Conservation (phyloP, 441 rosid species). For the Dalechampia spathulata region DNA sequence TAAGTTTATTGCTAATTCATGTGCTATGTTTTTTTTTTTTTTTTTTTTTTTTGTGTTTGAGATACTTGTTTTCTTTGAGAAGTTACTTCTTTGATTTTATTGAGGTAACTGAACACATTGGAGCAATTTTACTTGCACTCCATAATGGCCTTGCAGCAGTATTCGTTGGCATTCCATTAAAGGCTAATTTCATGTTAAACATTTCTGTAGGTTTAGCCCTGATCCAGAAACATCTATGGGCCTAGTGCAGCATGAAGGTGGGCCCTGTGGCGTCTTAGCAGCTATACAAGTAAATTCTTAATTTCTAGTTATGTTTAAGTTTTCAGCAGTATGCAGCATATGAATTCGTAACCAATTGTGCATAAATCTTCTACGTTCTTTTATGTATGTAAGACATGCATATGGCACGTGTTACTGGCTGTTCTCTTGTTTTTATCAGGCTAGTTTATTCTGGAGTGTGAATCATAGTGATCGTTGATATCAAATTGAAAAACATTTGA, state of each 20-base stretch:
- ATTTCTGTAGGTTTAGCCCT: conserved; percentile 74
- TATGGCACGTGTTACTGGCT: neutral
- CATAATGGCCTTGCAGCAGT: conserved; percentile 6
- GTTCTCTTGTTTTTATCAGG: neutral
- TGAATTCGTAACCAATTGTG: conserved; percentile 3
- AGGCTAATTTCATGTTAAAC: conserved; percentile 29
- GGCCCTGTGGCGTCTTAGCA: conserved; percentile 99
- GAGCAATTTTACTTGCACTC: no score
- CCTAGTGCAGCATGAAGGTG: conserved; percentile 99
- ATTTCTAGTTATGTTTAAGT: conserved; percentile 21
- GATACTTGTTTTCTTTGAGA: no score
- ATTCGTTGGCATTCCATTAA: conserved; percentile 9
- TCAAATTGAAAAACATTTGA: neutral
- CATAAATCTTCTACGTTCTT: conserved; percentile 4
- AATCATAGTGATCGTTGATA: neutral
- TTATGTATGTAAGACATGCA: neutral
- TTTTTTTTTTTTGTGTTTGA: no score
- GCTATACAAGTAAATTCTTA: conserved; percentile 70
- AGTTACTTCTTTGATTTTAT: no score
- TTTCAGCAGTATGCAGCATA: conserved; percentile 6
- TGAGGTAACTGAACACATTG: neutral
- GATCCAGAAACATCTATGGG: conserved; percentile 97
- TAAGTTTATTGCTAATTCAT: no score
- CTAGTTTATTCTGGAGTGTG: neutral
- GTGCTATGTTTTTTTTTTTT: no score